Percentiles rank a stretch among this genome's conserved stretches.
phyloP scores from a whole-genome alignment of 2,329 filamentous ascomycete genomes.

The Corniculantispora saksenae region DNA sequence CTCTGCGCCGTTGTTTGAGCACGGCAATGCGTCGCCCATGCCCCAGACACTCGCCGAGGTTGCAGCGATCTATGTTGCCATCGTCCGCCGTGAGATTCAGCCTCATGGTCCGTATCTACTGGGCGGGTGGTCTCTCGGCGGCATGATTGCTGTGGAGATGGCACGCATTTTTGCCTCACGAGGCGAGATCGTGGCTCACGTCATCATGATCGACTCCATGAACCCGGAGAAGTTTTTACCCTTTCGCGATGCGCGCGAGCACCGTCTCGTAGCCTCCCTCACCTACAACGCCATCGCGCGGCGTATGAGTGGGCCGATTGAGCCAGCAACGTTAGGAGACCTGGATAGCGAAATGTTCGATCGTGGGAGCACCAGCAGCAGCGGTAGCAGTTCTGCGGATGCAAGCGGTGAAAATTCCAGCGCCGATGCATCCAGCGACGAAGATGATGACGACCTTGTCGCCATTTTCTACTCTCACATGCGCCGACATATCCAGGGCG shows the following conservation, averaged over 20 bases:
- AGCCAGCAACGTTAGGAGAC: neutral
- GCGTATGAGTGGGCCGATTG: neutral
- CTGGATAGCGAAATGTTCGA: neutral
- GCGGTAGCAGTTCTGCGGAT: neutral
- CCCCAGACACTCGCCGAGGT: conserved; percentile 24
- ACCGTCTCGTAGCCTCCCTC: conserved; percentile 4
- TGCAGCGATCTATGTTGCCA: conserved; percentile 25
- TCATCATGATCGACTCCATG: conserved; percentile 30
- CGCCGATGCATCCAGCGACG: neutral
- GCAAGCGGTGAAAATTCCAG: neutral
- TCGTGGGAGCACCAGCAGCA: neutral
- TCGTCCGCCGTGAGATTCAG: conserved; percentile 23
- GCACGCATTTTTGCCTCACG: conserved; percentile 23
- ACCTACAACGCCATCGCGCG: neutral
- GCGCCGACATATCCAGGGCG: neutral
- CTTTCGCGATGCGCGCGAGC: conserved; percentile 22
- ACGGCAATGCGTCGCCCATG: neutral
- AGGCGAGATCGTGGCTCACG: conserved; percentile 24
- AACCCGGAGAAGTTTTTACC: conserved; percentile 27
- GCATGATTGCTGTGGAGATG: conserved; percentile 30
- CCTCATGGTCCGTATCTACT: conserved; percentile 27
- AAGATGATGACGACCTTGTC: neutral
- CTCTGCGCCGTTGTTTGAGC: conserved; percentile 24
- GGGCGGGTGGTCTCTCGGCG: conserved; percentile 30
- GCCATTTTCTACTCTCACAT: neutral